These are phyloP conservation scores for Picea glauca DNA, from an alignment of 75 land plant genomes.

Conservation along the genomic window DNA sequence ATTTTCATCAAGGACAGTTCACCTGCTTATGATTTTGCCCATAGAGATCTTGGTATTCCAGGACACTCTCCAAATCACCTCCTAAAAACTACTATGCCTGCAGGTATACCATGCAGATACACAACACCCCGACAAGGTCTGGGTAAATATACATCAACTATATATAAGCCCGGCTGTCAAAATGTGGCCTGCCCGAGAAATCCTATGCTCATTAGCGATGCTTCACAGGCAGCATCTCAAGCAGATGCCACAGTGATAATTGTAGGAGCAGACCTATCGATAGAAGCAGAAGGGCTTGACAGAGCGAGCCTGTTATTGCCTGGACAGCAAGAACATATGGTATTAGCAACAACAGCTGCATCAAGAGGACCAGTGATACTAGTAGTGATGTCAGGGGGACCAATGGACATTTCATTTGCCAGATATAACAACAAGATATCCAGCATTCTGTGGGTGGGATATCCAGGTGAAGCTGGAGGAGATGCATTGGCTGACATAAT, in stretches of 20 bases:
- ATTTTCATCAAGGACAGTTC: too few relatives aligned
- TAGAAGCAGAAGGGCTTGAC: conserved; percentile 34
- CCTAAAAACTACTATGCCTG: neutral
- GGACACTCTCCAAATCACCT: too few relatives aligned
- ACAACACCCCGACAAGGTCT: conserved; percentile 37
- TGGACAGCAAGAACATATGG: conserved; percentile 27
- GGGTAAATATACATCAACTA: conserved; percentile 1
- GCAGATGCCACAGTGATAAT: conserved; percentile 45
- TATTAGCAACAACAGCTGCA: conserved; percentile 19
- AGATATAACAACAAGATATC: conserved; percentile 20
- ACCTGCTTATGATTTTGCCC: too few relatives aligned
- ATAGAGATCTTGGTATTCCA: too few relatives aligned
- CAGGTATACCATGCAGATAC: conserved; percentile 42
- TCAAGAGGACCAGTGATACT: conserved; percentile 33
- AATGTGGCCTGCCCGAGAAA: conserved; percentile 20
- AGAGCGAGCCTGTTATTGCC: conserved; percentile 30
- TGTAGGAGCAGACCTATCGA: conserved; percentile 26
- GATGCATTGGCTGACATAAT: conserved; percentile 36
- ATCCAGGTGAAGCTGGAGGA: conserved; percentile 51
- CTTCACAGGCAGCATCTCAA: conserved; percentile 24
- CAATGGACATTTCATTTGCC: conserved; percentile 41
- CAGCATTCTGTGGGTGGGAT: conserved; percentile 44
- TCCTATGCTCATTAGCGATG: conserved; percentile 15
- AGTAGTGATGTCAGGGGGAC: conserved; percentile 51
- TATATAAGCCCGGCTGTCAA: conserved; percentile 27